These are phyloP conservation scores for Russula sp. DNA, from an alignment of 768 basidiomycete genomes.

Conservation along the genomic window DNA sequence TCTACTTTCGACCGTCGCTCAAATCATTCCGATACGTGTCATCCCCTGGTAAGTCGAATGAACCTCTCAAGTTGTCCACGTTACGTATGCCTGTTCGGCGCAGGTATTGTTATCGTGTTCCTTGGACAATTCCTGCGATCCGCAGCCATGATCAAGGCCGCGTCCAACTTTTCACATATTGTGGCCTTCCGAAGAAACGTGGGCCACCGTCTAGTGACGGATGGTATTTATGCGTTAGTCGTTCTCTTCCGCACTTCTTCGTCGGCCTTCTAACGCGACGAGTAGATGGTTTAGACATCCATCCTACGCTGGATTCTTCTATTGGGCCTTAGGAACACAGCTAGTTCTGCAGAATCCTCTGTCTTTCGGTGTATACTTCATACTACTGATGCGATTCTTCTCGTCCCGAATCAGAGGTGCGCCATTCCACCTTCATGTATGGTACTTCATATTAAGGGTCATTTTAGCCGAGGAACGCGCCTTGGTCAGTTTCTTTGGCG, in stretches of 20 bases:
- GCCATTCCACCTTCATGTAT: slow-evolving; percentile 33
- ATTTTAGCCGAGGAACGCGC: slow-evolving; percentile 73
- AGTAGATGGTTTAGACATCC: slow-evolving; percentile 86
- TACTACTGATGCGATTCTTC: slow-evolving; percentile 86
- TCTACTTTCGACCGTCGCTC: slow-evolving; percentile 61
- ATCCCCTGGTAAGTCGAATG: slow-evolving; percentile 47
- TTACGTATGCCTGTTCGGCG: background rate
- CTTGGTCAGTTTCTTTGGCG: slow-evolving; percentile 84
- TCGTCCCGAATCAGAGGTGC: slow-evolving; percentile 71
- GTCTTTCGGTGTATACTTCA: slow-evolving; percentile 60
- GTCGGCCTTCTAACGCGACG: slow-evolving; percentile 8
- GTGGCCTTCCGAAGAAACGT: slow-evolving; percentile 73
- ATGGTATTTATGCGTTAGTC: slow-evolving; percentile 84
- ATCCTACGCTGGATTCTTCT: slow-evolving; percentile 95
- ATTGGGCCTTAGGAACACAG: slow-evolving; percentile 96
- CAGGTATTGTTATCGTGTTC: slow-evolving; percentile 65
- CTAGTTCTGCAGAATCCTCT: slow-evolving; percentile 84
- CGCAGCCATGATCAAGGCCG: slow-evolving; percentile 93
- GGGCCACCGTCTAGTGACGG: slow-evolving; percentile 77
- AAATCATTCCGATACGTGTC: slow-evolving; percentile 63
- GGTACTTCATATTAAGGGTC: background rate
- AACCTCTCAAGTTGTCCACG: background rate
- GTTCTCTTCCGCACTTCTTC: background rate
- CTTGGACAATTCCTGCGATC: slow-evolving; percentile 79
- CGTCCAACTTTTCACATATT: slow-evolving; percentile 88